Evolutionary conservation across 2,329 filamentous ascomycete species (phyloP), one percentile per base, ranked within the genome.

Genomic region (Trichoderma atrobrunneum): DNA sequence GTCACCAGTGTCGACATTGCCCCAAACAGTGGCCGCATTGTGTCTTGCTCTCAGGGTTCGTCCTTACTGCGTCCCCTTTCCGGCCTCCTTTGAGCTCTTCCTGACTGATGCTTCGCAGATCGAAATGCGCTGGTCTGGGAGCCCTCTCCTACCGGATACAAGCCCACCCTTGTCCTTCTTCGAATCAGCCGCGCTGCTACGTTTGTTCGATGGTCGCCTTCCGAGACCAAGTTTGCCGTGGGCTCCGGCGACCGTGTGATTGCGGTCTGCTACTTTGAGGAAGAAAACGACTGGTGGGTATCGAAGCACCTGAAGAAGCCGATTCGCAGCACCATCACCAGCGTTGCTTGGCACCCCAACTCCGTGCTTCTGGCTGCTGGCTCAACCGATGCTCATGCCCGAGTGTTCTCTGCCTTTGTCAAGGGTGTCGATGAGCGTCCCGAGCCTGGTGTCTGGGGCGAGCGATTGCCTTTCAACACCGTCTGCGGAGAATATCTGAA

Each of bases 221-320:
- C 93, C 26, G 96, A 99, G 87, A 92, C 91, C 81, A 99, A 99
- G 84, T 99, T 99, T 81, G 96, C 96, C 69, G 96, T 98, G 30
- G 96, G 96, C 73, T 98, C 95, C 32, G 96, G 96, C 74, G 96
- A 97, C 77, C 91, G 96, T 75, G 92, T 97, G 75, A 97, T 99
- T 78, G 94, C 96, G 54, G 89, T 98, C 77, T 99, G 96, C 87
- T 98, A 98, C 86, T 99, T 99, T 78, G 96, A 99, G 80, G 93
- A 97, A 81, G 96, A 99, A 83, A 98, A 99, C 83, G 95, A 99
- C 86, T 99, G 96, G 96, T 99, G 96, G 96, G 95, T 99, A 56
- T 98, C 95, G 48, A 99, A 99, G 87, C 96, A 99, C 84, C 85
- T 99, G 80, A 98, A 98, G 90, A 99, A 98, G 88, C 96, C 96